These are phyloP conservation scores for Aspergillus ochraceoroseus DNA, from an alignment of 2,329 filamentous ascomycete species.

Conservation along the genomic window DNA sequence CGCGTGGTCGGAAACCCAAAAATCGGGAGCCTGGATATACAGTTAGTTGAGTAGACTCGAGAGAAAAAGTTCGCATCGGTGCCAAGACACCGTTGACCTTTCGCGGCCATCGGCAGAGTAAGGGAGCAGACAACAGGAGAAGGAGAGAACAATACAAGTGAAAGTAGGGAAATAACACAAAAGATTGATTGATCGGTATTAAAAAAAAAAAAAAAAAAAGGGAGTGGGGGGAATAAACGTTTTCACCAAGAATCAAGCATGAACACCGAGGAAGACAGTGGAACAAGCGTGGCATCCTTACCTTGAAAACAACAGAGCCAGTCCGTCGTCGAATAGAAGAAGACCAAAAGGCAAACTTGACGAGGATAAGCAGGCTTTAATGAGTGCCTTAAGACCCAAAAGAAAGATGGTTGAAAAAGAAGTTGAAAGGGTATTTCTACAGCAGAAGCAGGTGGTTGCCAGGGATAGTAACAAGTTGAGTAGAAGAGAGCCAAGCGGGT, in stretches of 20 bases:
- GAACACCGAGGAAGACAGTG: too few relatives aligned
- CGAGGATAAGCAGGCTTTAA: neutral
- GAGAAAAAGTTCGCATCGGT: constrained; percentile 33
- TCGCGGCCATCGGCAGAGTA: constrained; percentile 15
- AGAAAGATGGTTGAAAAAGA: neutral
- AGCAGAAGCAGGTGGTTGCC: constrained; percentile 23
- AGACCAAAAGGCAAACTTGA: neutral
- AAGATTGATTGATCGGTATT: neutral
- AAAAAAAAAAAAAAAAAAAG: constrained; percentile 14
- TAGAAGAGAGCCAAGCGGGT: constrained; percentile 23
- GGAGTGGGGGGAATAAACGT: constrained; percentile 13
- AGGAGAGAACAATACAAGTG: constrained; percentile 4
- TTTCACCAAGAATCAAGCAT: too few relatives aligned
- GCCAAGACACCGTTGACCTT: constrained; percentile 33
- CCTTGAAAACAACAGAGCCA: constrained; percentile 19
- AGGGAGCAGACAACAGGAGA: constrained; percentile 4
- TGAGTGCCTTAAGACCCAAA: neutral
- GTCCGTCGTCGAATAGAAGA: constrained; percentile 9
- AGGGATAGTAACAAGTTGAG: constrained; percentile 29
- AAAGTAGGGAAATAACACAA: constrained; percentile 3
- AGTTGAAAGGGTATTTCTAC: constrained; percentile 7
- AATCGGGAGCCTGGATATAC: constrained; percentile 24
- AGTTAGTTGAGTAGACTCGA: constrained; percentile 25
- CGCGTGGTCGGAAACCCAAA: constrained; percentile 8
- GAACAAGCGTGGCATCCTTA: too few relatives aligned